Conservation (phyloP, 208 protist genomes). For the Wallacemonas sp. region DNA sequence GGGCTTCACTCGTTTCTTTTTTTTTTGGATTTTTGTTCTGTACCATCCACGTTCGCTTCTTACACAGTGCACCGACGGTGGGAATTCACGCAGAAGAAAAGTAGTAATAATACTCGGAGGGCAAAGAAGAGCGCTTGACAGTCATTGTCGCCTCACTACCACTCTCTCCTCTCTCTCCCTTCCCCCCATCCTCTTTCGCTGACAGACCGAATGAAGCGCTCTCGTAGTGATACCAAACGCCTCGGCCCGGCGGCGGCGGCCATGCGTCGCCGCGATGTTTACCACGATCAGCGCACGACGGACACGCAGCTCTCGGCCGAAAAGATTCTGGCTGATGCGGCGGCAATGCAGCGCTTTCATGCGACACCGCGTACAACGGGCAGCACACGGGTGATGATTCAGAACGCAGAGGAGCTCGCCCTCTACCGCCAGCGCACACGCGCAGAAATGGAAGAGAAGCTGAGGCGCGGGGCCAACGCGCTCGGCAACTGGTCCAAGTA, state of each 20-base stretch:
- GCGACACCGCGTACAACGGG: slow-evolving; percentile 33
- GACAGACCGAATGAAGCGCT: slow-evolving; percentile 59
- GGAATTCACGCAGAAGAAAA: slow-evolving; percentile 2
- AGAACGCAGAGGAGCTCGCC: slow-evolving; percentile 93
- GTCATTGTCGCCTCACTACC: background rate
- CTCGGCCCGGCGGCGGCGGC: slow-evolving; percentile 78
- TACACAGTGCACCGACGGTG: no score
- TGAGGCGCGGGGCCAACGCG: slow-evolving; percentile 75
- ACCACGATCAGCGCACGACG: slow-evolving; percentile 68
- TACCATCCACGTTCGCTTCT: background rate
- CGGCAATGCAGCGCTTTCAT: slow-evolving; percentile 91
- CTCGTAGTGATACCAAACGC: slow-evolving; percentile 23
- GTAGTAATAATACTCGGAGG: background rate
- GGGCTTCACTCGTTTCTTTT: background rate
- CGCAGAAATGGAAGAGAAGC: slow-evolving; percentile 94
- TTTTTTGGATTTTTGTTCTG: slow-evolving; percentile 6
- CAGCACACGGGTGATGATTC: slow-evolving; percentile 93
- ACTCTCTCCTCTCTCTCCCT: slow-evolving; percentile 1
- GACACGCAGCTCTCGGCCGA: slow-evolving; percentile 96
- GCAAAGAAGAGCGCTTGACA: background rate
- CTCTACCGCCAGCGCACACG: slow-evolving; percentile 94
- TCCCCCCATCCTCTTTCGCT: background rate
- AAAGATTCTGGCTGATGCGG: slow-evolving; percentile 97
- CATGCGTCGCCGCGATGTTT: slow-evolving; percentile 56
- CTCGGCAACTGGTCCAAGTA: slow-evolving; percentile 96